Base-by-base conservation (phyloP, 2,329 filamentous ascomycete species). In the Epichloe sp. region DNA sequence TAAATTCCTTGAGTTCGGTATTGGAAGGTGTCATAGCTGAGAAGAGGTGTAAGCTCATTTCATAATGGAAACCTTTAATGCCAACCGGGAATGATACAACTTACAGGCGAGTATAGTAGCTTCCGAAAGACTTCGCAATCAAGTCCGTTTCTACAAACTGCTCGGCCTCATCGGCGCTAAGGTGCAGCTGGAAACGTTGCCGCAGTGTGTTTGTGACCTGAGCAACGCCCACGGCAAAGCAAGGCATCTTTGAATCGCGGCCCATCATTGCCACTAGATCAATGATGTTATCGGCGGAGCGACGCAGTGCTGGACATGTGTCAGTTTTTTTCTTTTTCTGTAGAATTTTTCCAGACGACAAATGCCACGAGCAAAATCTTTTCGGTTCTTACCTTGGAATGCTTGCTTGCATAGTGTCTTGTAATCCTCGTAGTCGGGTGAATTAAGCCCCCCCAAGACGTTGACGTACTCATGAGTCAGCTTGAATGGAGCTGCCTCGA, bases 1-100 rank as follows among this genome's bases (percentile, higher is more conserved):
- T 91, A 91, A 68, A 91, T 91, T 58, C 86, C 87, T 68, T 91
- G 86, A 37, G 87, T 90, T 62, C 87, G 80, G 70, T 91, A 91
- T 71, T 91, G 86, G 71, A 89, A 91, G 55, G 85, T 88, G 68
- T 89, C 85, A 62, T 89, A 88, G 68, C 85, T 88, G 31, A 42
- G 23, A n/a, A 3, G 14, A 36, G 10, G 6, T 15, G 44, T 19
- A 12, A 40, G 31, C 42, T 44, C 2, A 36, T 31, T 19, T 35
- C 11, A 8, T 8, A 10, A 10, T 45, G 37, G 34, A n/a, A n/a
- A 15, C n/a, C 10, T 11, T 26, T 5, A 4, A 31, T 31, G 26
- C 26, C 10, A 17, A 37, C 7, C 17, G 14, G 10, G 3, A n/a
- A 12, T 12, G 5, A 5, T 23, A 17, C 7, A 15, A 67, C 85